phyloP scores from a whole-genome alignment of 257 asterid genomes.

The Marsdenia floribunda region DNA sequence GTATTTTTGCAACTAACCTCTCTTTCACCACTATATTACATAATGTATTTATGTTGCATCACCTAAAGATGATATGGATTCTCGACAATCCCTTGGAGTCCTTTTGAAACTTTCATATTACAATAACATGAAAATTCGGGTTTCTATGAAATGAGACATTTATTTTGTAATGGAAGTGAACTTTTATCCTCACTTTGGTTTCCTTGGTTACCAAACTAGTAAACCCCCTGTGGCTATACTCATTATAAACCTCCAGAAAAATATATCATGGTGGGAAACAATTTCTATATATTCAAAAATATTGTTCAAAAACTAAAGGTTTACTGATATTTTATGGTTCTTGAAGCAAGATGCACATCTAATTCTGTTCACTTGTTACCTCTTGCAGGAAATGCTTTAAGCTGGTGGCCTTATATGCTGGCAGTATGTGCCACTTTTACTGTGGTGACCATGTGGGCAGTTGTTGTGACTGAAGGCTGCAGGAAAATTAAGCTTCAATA shows the following conservation, averaged over 20 bases:
- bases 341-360: background rate
- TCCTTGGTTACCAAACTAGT: background rate
- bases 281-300: background rate
- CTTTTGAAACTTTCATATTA: background rate
- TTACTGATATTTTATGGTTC: background rate
- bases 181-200: background rate
- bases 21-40: background rate
- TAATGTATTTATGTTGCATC: background rate
- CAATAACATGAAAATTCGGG: background rate
- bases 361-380: slow-evolving; percentile 15
- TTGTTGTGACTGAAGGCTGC: slow-evolving; percentile 91
- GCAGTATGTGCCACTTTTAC: slow-evolving; percentile 71
- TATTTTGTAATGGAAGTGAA: background rate
- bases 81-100: background rate
- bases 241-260: background rate
- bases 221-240: background rate
- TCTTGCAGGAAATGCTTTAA: slow-evolving; percentile 71
- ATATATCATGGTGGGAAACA: background rate
- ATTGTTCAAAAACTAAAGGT: background rate
- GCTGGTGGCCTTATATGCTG: slow-evolving; percentile 80
- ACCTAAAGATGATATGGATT: background rate
- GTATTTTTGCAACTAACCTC: background rate
- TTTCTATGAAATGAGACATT: background rate
- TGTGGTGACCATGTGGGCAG: slow-evolving; percentile 94
- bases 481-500: slow-evolving; percentile 94